Evolutionary conservation across 2,329 filamentous ascomycete species (phyloP), one percentile per base, ranked within the genome.

Genomic region (Fusarium chuoi): DNA sequence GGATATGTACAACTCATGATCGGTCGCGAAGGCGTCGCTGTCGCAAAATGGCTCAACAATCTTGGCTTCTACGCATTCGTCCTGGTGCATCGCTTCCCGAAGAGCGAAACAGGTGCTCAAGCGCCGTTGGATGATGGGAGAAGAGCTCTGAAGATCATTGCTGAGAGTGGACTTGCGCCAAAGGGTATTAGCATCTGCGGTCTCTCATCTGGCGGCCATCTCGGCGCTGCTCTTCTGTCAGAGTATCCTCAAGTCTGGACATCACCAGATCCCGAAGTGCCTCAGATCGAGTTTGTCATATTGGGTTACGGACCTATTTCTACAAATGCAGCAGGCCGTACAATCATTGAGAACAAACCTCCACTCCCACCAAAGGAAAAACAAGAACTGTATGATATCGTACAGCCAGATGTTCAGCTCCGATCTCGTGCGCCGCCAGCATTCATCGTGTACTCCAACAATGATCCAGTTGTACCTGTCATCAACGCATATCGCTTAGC

Each of bases 31-130:
- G 75, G 75, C 5, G 22, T 76, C 35, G 48, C 62, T 9, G 46
- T 78, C 8, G 75, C 75, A 33, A 75, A 65, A 36, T 77, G 75
- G 75, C 54, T 77, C 3, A 77, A 55, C 45, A 65, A 46, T 14
- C 68, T 76, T n/a, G 75, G 75, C 0, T 78, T 77, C 52, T 70
- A 77, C 42, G 74, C 75, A 0, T 77, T 77, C n/a, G 75, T 77
- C 10, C 65, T 77, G 0, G 72, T 77, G 1, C 75, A 77, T n/a
- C 74, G 75, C 3, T 77, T 78, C 38, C 75, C 75, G 1, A 72
- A 48, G 5, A 64, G 61, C 10, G 42, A 74, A 6, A 62, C 65
- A 4, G 58, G 71, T 2, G 49, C 71, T 0, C 73, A 73, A 4
- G 74, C 74, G 6, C 75, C 75, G 2, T 12, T 77, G 5, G 75